A percentile compares a stretch with the other conserved stretches of the same genome.
Conservation (phyloP, 2,329 filamentous ascomycete genomes). For the Exophiala spinifera region DNA sequence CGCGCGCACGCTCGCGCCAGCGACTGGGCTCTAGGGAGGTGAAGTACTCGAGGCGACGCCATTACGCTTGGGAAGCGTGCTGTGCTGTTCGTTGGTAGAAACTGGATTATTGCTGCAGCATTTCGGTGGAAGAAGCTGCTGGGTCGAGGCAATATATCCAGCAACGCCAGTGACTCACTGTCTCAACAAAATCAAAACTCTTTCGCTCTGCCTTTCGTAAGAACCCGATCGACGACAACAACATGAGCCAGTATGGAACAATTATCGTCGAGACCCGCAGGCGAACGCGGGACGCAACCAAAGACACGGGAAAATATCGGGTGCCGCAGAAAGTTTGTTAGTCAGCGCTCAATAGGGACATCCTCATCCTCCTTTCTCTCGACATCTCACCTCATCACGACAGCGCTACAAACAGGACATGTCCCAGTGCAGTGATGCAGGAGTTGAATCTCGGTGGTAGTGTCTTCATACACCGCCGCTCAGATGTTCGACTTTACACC, state of each 20-base stretch:
- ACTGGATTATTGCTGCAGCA: background rate
- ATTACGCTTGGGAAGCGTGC: constrained; percentile 1
- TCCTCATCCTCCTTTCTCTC: too few species aligned
- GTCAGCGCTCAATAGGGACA: too few species aligned
- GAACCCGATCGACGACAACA: background rate
- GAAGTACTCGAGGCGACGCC: constrained; percentile 2
- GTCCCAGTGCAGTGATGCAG: background rate
- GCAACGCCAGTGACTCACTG: background rate
- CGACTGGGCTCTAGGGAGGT: constrained; percentile 1
- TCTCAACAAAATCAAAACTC: background rate
- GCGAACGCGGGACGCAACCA: background rate
- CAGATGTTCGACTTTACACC: constrained; percentile 7
- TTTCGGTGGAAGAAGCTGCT: background rate
- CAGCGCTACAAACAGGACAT: background rate
- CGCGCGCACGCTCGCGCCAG: background rate
- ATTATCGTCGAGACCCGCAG: background rate
- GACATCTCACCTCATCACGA: too few species aligned
- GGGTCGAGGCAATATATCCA: background rate
- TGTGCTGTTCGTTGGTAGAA: background rate
- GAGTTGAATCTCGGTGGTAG: constrained; percentile 10
- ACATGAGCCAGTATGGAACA: too few species aligned
- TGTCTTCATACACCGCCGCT: constrained; percentile 10
- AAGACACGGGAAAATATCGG: background rate
- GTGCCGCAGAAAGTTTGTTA: background rate
- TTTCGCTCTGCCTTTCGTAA: too few species aligned